These are phyloP conservation scores for Gossypium bickii DNA, from an alignment of 345 rosid species.

Conservation along the genomic window DNA sequence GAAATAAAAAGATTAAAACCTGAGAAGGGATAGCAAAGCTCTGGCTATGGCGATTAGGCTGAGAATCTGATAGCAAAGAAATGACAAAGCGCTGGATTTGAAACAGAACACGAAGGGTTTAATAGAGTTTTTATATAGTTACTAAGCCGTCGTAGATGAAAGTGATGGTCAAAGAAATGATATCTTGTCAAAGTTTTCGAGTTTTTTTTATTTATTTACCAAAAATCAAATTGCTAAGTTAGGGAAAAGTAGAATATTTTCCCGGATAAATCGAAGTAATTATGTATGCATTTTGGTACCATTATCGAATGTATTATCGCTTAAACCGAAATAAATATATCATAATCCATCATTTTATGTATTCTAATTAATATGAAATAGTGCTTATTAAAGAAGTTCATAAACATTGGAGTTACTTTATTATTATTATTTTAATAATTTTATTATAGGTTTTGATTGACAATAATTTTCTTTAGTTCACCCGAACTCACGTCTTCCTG, in stretches of 20 bases:
- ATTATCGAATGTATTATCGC: too few species aligned
- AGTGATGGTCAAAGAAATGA: not conserved
- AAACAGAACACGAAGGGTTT: not conserved
- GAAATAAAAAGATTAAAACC: not conserved
- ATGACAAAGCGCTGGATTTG: not conserved
- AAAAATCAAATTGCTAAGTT: too few species aligned
- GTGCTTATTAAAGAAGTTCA: not conserved
- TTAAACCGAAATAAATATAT: too few species aligned
- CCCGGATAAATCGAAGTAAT: too few species aligned
- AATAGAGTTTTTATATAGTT: not conserved
- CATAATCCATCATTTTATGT: not conserved
- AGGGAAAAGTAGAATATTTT: too few species aligned
- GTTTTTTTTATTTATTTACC: too few species aligned
- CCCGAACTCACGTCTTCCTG: accelerated
- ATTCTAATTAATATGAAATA: not conserved
- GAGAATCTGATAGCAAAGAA: not conserved
- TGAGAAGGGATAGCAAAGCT: not conserved
- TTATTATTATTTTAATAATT: too few species aligned
- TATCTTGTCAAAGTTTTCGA: not conserved
- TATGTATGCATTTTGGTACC: too few species aligned
- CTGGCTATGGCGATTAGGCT: not conserved
- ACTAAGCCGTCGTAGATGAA: too few species aligned
- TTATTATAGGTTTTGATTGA: too few species aligned
- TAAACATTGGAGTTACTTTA: not conserved
- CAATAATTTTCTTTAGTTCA: too few species aligned